Evolutionary conservation across 208 protist genomes (phyloP), one percentile per base, ranked within the genome.

Genomic region (Zelonia costaricensis): DNA sequence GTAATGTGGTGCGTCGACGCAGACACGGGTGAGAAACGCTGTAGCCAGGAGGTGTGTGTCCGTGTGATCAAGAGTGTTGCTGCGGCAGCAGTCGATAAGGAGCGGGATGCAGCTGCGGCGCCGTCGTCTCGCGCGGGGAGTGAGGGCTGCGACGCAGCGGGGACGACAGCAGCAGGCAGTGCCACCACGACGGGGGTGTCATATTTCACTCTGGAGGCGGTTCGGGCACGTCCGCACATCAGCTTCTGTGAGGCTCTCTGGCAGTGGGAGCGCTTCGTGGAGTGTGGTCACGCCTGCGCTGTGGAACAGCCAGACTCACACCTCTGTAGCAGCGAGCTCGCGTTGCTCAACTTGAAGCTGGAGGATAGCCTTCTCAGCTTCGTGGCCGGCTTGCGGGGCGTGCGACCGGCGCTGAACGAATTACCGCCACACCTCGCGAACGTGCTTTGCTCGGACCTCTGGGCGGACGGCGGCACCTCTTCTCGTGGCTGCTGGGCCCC

Each of bases 321-420:
- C 39, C 62, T 76, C 18, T 63, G 56, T 15, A 62, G 47, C 36
- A 51, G 51, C 18, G 77, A 88, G 43, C 20, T 45, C n/a, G 74
- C 75, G n/a, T 36, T 88, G 55, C 74, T 88, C 5, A 88, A 88
- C 46, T 31, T 42, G 18, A 78, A 84, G 36, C 53, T 70, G 0
- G 69, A 79, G 8, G 70, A 82, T 30, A 33, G 39, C 10, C 38
- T 63, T 23, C 40, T 71, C 28, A 48, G 38, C 3, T 43, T 30
- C 3, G 22, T 71, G 25, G 56, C 48, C 4, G 40, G 47, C 8
- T 62, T 62, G 33, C 33, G 30, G 10, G 47, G 45, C 7, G 47
- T 36, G 16, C 12, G 53, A 0, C 13, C 15, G 0, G 16, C 18
- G 3, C 16, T 27, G 8, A 43, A 35, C 2, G 25, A 2, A 6